These are phyloP conservation scores for Xylaria sp. DNA, from an alignment of 2,329 filamentous ascomycete genomes.

Conservation along the genomic window DNA sequence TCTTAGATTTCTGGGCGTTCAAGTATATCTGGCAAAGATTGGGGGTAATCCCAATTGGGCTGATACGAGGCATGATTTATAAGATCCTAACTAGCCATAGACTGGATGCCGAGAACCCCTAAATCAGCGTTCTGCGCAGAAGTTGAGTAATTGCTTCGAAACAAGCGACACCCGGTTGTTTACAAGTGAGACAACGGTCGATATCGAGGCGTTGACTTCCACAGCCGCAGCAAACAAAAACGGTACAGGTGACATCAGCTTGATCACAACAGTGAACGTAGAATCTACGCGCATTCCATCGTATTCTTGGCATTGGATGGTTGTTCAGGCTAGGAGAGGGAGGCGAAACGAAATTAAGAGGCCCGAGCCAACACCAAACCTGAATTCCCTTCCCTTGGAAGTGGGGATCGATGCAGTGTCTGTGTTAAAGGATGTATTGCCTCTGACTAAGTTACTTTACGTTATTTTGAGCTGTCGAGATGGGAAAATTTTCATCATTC, in stretches of 20 bases:
- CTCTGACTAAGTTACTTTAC: no score
- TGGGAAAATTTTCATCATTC: no score
- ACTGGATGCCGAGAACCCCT: slow-evolving; percentile 10
- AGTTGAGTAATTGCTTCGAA: neutral
- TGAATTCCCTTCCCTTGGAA: no score
- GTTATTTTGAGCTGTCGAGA: no score
- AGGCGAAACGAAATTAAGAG: no score
- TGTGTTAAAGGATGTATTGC: no score
- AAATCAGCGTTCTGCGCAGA: neutral
- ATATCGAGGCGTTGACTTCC: slow-evolving; percentile 10
- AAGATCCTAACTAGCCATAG: slow-evolving; percentile 14
- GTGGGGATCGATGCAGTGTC: no score
- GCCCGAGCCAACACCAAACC: no score
- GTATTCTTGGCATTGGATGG: no score
- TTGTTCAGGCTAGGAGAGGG: no score
- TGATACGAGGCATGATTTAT: no score
- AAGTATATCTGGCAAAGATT: slow-evolving; percentile 2
- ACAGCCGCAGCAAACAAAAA: neutral
- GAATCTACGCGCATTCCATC: neutral
- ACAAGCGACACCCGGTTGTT: slow-evolving; percentile 31
- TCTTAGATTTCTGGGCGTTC: slow-evolving; percentile 19
- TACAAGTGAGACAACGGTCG: slow-evolving; percentile 18
- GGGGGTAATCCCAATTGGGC: neutral
- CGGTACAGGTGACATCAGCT: neutral
- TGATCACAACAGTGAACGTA: neutral